Base-by-base conservation (phyloP, 495 filamentous ascomycete species). In the Chaetomium tenue region DNA sequence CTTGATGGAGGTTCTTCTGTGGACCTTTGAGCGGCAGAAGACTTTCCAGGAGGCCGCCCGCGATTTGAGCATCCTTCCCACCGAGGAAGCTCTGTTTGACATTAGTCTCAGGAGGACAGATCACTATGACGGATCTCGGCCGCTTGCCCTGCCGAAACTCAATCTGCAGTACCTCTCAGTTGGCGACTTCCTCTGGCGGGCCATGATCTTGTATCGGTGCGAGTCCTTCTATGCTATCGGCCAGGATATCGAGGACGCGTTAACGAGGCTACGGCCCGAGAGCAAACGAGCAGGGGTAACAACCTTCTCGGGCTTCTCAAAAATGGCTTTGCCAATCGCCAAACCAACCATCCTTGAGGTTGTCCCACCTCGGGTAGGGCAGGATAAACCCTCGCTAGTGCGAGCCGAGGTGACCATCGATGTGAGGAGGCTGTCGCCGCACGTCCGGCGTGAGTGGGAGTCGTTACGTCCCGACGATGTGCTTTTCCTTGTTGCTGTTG, bases 111-210 rank as follows among this genome's bases (percentile, higher is more conserved):
- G 94, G 63, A 85, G 93, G 53, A 93, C 93, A 63, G 93, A 96
- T 69, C 83, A 83, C 15, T 99, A 97, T 66, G 87, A 96, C 74
- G 94, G 93, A 44, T 92, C 93, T 42, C 85, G 86, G 28, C 92
- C 94, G 12, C 80, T 99, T 54, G 91, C 94, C 7, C 87, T 99
- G 58, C 94, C 94, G 2, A 99, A 98, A 68, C 77, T 98, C 56
- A 98, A 96, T 71, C 82, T 99, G 47, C 94, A 98, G 69, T 98
- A 99, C 73, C 83, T 99, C 28, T 93, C 91, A 9, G 85, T 97
- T 40, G 92, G 94, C 5, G 94, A 99, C 73, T 98, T 98, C 68
- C 83, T 99, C 12, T 98, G 91, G 91, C 84, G 94, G 44, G 90
- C 93, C 16, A 89, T 98, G 68, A 82, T 94, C 26, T 83, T 98